A percentile compares a stretch with the other conserved stretches of the same genome.
Conservation (phyloP, 2,329 filamentous ascomycete genomes). For the Ceratocystis destructans region DNA sequence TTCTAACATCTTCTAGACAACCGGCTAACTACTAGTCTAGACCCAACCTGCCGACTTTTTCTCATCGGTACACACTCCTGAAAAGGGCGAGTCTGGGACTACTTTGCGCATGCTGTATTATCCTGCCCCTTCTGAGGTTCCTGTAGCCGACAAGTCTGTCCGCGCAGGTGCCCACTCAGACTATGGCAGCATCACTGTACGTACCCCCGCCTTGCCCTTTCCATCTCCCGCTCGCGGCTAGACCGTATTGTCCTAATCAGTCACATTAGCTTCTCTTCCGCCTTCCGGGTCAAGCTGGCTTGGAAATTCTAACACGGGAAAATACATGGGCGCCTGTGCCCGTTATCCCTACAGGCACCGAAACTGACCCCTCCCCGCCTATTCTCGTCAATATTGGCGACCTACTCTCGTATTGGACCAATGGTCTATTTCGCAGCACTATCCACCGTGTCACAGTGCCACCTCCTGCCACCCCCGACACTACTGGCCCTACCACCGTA, state of each 20-base stretch:
- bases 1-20: constrained; percentile 23
- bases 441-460: constrained; percentile 77
- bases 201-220: neutral
- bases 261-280: constrained; percentile 62
- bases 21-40: neutral
- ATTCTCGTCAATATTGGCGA: constrained; percentile 68
- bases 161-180: constrained; percentile 87
- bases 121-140: constrained; percentile 34
- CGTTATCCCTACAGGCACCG: constrained; percentile 48
- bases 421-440: constrained; percentile 72
- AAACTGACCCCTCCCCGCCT: constrained; percentile 47
- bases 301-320: constrained; percentile 60
- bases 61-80: constrained; percentile 35
- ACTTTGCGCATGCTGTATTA: constrained; percentile 63
- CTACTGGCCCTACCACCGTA: neutral
- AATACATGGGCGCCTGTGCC: constrained; percentile 49
- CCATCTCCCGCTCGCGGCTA: neutral
- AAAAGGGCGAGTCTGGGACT: constrained; percentile 36
- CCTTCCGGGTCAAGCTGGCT: constrained; percentile 65
- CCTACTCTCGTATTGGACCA: constrained; percentile 74
- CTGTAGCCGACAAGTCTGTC: constrained; percentile 34
- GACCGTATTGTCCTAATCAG: neutral
- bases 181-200: constrained; percentile 51
- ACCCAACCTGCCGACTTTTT: constrained; percentile 40
- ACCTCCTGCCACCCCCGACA: neutral